Base-by-base conservation (phyloP, 2,329 filamentous ascomycete species). In the Fusarium euwallaceae region DNA sequence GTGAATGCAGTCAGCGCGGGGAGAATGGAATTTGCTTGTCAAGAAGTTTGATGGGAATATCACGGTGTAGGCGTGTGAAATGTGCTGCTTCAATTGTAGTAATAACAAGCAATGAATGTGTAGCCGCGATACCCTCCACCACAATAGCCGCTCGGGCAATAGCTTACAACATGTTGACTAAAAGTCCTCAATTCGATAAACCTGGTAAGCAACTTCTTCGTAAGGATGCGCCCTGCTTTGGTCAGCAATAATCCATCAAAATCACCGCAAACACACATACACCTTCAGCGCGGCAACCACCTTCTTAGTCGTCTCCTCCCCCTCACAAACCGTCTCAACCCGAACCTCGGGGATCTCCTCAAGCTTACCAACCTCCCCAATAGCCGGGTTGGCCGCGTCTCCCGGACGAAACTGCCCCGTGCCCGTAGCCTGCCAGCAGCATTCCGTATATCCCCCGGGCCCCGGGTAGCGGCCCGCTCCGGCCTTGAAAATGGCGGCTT, bases 381-480 rank as follows among this genome's bases (percentile, higher is more conserved):
- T 90, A 76, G 90, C 83, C 4, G 92, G 92, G 58, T 91, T 91
- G 1, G 92, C 91, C 0, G 84, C 80, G 64, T 86, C 85, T 1
- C 89, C 90, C 0, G 92, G 92, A 0, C 89, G 87, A 80, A 94
- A 94, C 78, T 94, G 92, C 1, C 91, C 91, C 0, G 84, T 89
- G 6, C 92, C 92, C 5, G 82, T 72, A 0, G 83, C 81, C 6
- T 84, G 82, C 84, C 85, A 91, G 80, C 86, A 87, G 78, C 84
- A 87, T 74, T 91, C 88, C 27, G 87, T 88, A 77, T 91, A 91
- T 75, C 85, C 86, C n/a, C 87, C 87, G 1, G 83, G 77, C 0
- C 83, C 83, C 1, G 87, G 86, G 66, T 87, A 88, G 12, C 85
- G 82, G 29, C 89, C 89, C 3, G 88, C 89, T n/a, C 89, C 89